Base-by-base conservation (phyloP, 2,329 filamentous ascomycete genomes). In the Penicillium sp. region DNA sequence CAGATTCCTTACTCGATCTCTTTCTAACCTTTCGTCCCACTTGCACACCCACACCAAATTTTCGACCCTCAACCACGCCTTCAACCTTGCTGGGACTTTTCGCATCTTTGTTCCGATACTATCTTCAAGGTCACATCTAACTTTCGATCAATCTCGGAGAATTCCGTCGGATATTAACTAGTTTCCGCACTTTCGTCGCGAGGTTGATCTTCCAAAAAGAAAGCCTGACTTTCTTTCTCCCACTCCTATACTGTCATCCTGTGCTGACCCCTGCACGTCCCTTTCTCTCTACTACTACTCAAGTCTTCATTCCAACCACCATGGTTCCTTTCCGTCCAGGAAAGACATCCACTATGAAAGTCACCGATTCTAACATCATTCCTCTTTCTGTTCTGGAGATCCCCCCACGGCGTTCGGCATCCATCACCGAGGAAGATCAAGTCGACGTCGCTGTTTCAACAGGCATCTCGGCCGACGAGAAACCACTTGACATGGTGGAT, bases 401-500 rank as follows among this genome's bases (percentile, higher is more conserved):
- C 5, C 33, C 33, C 5, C 14, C 33, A n/a, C 27, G 16, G 14
- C 33, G 33, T 16, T n/a, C 33, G 13, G 33, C 13, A 14, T 35
- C 33, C 13, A 35, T 35, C 6, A 16, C 33, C 13, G 33, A 35
- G 14, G n/a, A 35, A n/a, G 14, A n/a, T 35, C 11, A 35, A 35
- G 33, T 6, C 4, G 33, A 8, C 33, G 13, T 35, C 14, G 33
- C 33, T 35, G 14, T 35, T 4, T 35, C 33, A 16, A 16, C 58
- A 21, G 56, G 58, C 46, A 53, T 56, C 21, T 54, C 49, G 55
- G 57, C 60, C 45, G 63, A 69, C 19, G 66, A 65, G 48, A 62
- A 57, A 16, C 65, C 61, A 4, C 57, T 66, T 3, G 63, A 60
- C 45, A 68, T 69, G 29, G 65, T 67, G 3, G 52, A 68, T n/a